Conservation (phyloP, 2,329 filamentous ascomycete species). For the Colletotrichum sp. region DNA sequence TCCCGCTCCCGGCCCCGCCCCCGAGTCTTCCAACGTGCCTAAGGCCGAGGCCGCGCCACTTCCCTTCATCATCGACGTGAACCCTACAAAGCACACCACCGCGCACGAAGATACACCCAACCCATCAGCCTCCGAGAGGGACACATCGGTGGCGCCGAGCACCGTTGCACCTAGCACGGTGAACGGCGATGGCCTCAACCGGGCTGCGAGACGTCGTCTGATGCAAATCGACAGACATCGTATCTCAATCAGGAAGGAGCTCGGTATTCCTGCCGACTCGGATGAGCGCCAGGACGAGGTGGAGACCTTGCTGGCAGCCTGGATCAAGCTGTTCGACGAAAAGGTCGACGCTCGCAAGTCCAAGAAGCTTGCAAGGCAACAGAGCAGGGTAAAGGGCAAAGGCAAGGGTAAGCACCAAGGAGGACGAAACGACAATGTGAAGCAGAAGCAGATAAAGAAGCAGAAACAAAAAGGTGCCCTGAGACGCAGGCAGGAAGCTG, state of each 20-base stretch:
- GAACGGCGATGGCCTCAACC: constrained; percentile 17
- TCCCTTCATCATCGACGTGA: constrained; percentile 9
- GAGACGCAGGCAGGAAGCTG: constrained; percentile 7
- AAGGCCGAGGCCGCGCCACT: neutral
- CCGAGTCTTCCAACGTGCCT: neutral
- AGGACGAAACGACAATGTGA: constrained; percentile 11
- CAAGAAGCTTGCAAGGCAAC: constrained; percentile 12
- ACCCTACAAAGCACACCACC: neutral
- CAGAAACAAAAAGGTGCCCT: constrained; percentile 15
- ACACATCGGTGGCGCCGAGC: constrained; percentile 9
- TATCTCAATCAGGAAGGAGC: constrained; percentile 3
- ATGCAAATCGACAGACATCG: constrained; percentile 15
- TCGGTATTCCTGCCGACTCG: constrained; percentile 10
- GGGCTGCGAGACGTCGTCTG: constrained; percentile 16
- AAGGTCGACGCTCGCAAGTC: constrained; percentile 1
- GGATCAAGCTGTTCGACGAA: constrained; percentile 7
- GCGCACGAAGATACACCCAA: neutral
- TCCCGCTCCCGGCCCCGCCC: neutral
- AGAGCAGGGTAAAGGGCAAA: neutral
- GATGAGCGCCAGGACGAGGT: constrained; percentile 14
- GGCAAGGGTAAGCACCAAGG: constrained; percentile 14
- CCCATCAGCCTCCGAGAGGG: neutral
- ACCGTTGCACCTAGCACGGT: neutral
- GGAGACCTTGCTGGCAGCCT: constrained; percentile 2
- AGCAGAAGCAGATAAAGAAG: constrained; percentile 18